Conservation (phyloP, 352 stramenopile species). For the Phytopythium montanum region DNA sequence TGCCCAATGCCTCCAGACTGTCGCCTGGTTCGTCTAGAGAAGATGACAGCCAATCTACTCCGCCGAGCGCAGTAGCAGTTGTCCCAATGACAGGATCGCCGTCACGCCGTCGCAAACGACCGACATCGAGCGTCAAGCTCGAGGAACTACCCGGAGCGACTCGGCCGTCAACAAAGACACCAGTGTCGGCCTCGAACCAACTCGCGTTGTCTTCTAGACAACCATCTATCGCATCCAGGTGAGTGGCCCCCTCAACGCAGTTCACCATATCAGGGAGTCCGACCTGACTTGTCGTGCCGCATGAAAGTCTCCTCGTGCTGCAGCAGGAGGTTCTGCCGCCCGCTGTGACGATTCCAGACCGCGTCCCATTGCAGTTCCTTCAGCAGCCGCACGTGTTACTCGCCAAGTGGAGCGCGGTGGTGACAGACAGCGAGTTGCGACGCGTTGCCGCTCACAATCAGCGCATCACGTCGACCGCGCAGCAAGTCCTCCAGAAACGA, state of each 20-base stretch:
- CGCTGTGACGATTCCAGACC: conserved; percentile 12
- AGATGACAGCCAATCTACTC: not conserved
- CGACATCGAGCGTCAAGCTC: not conserved
- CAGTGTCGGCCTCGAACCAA: not conserved
- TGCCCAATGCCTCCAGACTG: not conserved
- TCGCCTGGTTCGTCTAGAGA: not conserved
- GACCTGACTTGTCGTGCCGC: not conserved
- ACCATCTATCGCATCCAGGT: conserved; percentile 3
- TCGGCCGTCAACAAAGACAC: not conserved
- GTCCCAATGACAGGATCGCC: not conserved
- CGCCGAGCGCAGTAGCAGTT: not conserved
- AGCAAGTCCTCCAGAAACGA: conserved; percentile 4
- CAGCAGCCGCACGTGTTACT: conserved; percentile 48
- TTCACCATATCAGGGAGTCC: not conserved
- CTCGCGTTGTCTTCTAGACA: not conserved
- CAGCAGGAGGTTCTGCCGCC: not conserved
- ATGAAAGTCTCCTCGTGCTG: not conserved
- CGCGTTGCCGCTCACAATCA: conserved; percentile 64
- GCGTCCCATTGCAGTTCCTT: conserved; percentile 65
- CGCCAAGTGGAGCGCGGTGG: conserved; percentile 64
- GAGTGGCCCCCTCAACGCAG: not conserved
- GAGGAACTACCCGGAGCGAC: not conserved
- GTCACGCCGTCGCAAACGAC: not conserved
- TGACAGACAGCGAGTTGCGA: conserved; percentile 55
- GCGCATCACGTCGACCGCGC: conserved; percentile 23